These are phyloP conservation scores for Fonsecaea multimorphosa DNA, from an alignment of 2,329 filamentous ascomycete genomes.

Conservation along the genomic window DNA sequence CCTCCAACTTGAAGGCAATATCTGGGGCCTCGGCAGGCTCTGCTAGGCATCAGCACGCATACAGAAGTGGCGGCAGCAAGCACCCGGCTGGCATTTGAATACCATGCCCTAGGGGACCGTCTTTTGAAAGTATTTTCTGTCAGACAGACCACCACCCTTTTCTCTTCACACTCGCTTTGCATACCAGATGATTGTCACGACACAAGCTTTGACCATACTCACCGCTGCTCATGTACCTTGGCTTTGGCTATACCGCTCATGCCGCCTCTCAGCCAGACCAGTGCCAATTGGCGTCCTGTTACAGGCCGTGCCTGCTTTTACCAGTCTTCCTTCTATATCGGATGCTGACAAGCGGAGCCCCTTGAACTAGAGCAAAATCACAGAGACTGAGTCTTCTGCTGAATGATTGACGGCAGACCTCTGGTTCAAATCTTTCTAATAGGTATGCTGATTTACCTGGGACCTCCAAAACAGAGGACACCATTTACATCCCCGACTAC, in stretches of 20 bases:
- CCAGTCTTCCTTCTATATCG: neutral
- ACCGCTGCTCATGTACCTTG: neutral
- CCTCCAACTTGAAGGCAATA: neutral
- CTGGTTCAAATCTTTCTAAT: neutral
- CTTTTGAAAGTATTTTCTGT: neutral
- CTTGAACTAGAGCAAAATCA: neutral
- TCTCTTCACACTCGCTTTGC: neutral
- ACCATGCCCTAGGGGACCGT: neutral
- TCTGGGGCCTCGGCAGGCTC: neutral
- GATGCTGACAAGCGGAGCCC: neutral
- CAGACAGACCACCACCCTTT: neutral
- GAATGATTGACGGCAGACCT: neutral
- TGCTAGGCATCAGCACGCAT: neutral
- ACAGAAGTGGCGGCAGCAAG: neutral
- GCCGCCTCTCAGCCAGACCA: neutral
- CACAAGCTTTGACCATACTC: neutral
- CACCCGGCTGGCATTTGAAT: neutral
- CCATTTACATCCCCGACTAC: neutral
- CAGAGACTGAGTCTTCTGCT: neutral
- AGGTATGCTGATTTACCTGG: neutral
- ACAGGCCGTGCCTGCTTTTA: neutral
- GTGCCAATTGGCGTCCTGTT: neutral
- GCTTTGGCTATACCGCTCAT: neutral
- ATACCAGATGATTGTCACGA: neutral
- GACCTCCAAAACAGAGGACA: neutral